Conservation (phyloP, 352 stramenopile genomes). For the Peronospora farinosa region DNA sequence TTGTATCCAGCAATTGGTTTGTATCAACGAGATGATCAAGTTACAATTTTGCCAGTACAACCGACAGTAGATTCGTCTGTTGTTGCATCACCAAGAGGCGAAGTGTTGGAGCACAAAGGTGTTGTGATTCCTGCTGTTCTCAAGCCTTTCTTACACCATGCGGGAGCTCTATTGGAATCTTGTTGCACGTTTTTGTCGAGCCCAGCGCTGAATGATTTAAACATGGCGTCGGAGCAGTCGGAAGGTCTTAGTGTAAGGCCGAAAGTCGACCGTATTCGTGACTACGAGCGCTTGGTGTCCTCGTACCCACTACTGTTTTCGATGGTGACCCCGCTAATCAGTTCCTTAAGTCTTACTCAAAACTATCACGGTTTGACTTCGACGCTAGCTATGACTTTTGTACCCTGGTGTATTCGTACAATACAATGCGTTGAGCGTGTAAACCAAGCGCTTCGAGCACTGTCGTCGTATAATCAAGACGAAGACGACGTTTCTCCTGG, state of each 20-base stretch:
- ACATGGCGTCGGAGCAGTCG: slow-evolving; percentile 21
- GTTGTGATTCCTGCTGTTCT: slow-evolving; percentile 59
- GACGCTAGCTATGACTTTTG: slow-evolving; percentile 62
- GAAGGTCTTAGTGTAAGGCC: slow-evolving; percentile 9
- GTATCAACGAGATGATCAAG: slow-evolving; percentile 86
- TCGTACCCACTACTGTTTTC: slow-evolving; percentile 52
- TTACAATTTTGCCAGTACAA: slow-evolving; percentile 76
- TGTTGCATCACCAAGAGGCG: slow-evolving; percentile 19
- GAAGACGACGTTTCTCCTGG: slow-evolving; percentile 21
- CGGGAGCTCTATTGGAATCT: slow-evolving; percentile 48
- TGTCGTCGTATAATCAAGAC: slow-evolving; percentile 23
- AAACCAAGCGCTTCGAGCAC: slow-evolving; percentile 40
- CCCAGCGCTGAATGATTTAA: slow-evolving; percentile 19
- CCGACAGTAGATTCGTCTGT: slow-evolving; percentile 31
- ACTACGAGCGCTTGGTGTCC: slow-evolving; percentile 33
- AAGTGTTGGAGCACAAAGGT: slow-evolving; percentile 28
- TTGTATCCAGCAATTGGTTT: slow-evolving; percentile 84
- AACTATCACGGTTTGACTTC: slow-evolving; percentile 66
- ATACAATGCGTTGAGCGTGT: slow-evolving; percentile 64
- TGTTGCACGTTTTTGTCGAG: slow-evolving; percentile 46
- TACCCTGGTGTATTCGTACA: slow-evolving; percentile 69
- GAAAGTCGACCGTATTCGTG: slow-evolving; percentile 13
- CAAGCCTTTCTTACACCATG: slow-evolving; percentile 72
- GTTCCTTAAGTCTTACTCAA: slow-evolving; percentile 53
- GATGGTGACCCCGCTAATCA: slow-evolving; percentile 60